These are phyloP conservation scores for Limonomyces culmigenus DNA, from an alignment of 1,284 basidiomycete species.

Conservation along the genomic window DNA sequence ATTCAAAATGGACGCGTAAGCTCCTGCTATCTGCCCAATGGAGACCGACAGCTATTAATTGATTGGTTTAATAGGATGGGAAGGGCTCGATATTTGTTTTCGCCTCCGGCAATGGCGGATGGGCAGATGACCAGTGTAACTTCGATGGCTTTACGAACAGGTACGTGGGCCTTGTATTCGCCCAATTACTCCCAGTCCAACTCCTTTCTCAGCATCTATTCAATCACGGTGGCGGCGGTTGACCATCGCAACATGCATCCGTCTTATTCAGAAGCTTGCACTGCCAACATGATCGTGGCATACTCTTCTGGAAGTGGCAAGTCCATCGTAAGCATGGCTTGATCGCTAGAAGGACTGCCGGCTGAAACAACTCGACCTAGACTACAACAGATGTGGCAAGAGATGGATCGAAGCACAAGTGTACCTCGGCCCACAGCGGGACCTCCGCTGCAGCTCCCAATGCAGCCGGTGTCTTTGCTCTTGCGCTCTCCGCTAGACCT, in stretches of 20 bases:
- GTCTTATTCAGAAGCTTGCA: conserved; percentile 93
- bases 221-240: conserved; percentile 87
- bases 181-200: too few relatives aligned
- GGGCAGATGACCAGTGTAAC: conserved; percentile 88
- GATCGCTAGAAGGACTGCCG: conserved; percentile 7
- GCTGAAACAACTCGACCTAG: conserved; percentile 20
- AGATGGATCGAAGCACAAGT: too few relatives aligned
- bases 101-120: conserved; percentile 77
- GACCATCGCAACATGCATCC: conserved; percentile 90
- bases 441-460: conserved; percentile 97
- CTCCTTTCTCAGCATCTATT: too few relatives aligned
- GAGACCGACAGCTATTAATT: conserved; percentile 47
- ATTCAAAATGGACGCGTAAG: conserved; percentile 82
- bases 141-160: conserved; percentile 99
- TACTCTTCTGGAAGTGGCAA: conserved; percentile 94
- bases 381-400: conserved; percentile 90
- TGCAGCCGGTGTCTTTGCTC: conserved; percentile 80
- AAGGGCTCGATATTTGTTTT: background rate
- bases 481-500: conserved; percentile 75
- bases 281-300: conserved; percentile 92
- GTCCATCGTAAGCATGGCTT: conserved; percentile 56
- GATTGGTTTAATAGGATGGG: background rate
- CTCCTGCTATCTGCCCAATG: conserved; percentile 91
- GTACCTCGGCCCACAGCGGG: conserved; percentile 79
- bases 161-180: too few relatives aligned